Conservation (phyloP, 2,329 filamentous ascomycete genomes). For the Pseudogymnoascus sp. region DNA sequence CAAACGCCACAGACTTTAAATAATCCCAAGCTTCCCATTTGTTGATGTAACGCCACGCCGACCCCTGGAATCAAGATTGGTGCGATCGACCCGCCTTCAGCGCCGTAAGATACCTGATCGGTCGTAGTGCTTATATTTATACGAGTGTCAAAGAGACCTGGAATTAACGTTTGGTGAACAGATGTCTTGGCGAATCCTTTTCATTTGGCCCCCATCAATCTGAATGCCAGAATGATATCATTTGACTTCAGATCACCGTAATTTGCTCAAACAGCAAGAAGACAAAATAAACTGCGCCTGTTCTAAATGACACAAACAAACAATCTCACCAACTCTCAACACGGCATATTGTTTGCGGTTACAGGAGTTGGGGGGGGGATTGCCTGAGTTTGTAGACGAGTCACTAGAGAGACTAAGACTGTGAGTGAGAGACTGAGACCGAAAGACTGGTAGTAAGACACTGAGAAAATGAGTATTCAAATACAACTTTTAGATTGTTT, state of each 20-base stretch:
- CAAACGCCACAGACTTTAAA: neutral
- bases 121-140: conserved; percentile 6
- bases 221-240: neutral
- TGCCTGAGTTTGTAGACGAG: too few relatives aligned
- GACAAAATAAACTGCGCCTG: neutral
- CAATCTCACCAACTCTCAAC: neutral
- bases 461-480: neutral
- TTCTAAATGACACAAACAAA: neutral
- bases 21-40: neutral
- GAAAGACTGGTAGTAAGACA: too few relatives aligned
- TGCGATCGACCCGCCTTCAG: neutral
- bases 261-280: neutral
- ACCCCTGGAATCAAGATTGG: neutral
- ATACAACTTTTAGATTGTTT: neutral
- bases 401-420: too few relatives aligned
- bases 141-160: neutral
- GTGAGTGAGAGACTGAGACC: too few relatives aligned
- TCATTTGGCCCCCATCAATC: neutral
- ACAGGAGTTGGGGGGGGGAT: neutral
- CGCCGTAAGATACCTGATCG: conserved; percentile 2
- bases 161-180: conserved; percentile 7
- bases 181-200: neutral
- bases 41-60: neutral
- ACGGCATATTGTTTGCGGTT: neutral
- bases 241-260: neutral